Evolutionary conservation across 129 eudicot genomes (phyloP).

Genomic region (Helianthus tuberosus): DNA sequence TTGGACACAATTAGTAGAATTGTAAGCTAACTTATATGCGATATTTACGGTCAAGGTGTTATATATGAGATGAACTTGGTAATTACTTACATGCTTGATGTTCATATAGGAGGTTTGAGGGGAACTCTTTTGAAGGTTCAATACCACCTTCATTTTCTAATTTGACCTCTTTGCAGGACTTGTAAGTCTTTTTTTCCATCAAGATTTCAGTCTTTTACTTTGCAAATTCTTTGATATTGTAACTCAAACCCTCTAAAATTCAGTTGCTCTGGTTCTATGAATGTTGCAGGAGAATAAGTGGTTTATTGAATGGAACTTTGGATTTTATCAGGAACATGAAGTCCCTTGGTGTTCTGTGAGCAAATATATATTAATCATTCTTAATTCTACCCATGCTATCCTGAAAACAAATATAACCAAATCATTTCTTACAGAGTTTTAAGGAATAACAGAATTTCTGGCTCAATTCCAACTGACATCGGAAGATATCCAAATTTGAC

Average conservation of each 20-base stretch:
- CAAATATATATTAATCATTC: background rate
- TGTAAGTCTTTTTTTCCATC: slow-evolving; percentile 47
- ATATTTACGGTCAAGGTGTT: too few species aligned
- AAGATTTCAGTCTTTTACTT: background rate
- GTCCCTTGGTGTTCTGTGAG: slow-evolving; percentile 62
- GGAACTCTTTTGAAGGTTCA: slow-evolving; percentile 78
- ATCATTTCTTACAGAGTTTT: slow-evolving; percentile 44
- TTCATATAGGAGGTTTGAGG: slow-evolving; percentile 68
- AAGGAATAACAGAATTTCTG: slow-evolving; percentile 68
- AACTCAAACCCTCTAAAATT: background rate
- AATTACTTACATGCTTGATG: background rate
- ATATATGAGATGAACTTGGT: background rate
- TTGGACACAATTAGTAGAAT: too few species aligned
- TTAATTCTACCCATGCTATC: background rate
- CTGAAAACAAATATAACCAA: background rate
- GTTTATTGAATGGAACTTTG: slow-evolving; percentile 65
- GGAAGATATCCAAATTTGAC: slow-evolving; percentile 46
- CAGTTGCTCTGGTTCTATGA: background rate
- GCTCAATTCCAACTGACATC: slow-evolving; percentile 61
- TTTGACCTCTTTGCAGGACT: slow-evolving; percentile 47
- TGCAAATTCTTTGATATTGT: background rate
- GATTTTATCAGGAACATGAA: slow-evolving; percentile 55
- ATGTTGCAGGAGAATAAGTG: slow-evolving; percentile 70
- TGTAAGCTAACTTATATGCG: too few species aligned
- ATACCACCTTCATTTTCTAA: slow-evolving; percentile 64